A percentile compares a stretch with the other conserved stretches of the same genome.
phyloP scores from a whole-genome alignment of 2,329 filamentous ascomycete species.

The Drechslerella dactyloides region DNA sequence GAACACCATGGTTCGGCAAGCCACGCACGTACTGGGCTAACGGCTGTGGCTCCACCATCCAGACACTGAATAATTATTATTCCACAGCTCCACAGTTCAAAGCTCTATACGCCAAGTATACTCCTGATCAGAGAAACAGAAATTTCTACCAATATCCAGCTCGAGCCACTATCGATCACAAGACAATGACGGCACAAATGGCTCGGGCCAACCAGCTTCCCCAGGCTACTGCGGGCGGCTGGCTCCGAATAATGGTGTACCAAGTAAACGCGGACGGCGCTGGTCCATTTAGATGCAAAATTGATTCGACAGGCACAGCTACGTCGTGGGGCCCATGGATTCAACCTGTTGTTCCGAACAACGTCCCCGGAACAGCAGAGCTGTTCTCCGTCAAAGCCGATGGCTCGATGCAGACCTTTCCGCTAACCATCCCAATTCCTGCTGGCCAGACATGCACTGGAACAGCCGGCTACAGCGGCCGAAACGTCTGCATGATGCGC shows the following conservation, averaged over 20 bases:
- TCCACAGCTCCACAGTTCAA: conserved; percentile 4
- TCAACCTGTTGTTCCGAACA: neutral
- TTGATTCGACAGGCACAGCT: conserved; percentile 12
- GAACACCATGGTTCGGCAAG: neutral
- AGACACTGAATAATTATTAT: conserved; percentile 15
- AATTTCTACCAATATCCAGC: conserved; percentile 20
- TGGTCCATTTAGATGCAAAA: conserved; percentile 31
- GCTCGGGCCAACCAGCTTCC: conserved; percentile 6
- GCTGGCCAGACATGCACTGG: neutral
- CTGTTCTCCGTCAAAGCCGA: conserved; percentile 1
- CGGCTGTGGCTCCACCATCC: conserved; percentile 22
- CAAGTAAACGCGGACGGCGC: conserved; percentile 32
- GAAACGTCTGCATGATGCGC: conserved; percentile 68
- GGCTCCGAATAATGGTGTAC: conserved; percentile 29
- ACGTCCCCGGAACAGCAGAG: neutral
- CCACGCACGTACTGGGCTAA: conserved; percentile 19
- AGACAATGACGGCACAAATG: conserved; percentile 5
- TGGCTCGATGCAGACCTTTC: conserved; percentile 5
- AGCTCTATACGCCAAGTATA: conserved; percentile 3
- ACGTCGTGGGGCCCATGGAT: conserved; percentile 9
- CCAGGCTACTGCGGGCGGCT: conserved; percentile 18
- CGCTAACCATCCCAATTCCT: conserved; percentile 17
- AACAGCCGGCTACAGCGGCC: neutral
- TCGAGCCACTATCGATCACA: conserved; percentile 21
- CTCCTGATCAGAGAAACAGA: conserved; percentile 1